phyloP scores from a whole-genome alignment of 1,284 basidiomycete genomes.

The Boletus sp. region DNA sequence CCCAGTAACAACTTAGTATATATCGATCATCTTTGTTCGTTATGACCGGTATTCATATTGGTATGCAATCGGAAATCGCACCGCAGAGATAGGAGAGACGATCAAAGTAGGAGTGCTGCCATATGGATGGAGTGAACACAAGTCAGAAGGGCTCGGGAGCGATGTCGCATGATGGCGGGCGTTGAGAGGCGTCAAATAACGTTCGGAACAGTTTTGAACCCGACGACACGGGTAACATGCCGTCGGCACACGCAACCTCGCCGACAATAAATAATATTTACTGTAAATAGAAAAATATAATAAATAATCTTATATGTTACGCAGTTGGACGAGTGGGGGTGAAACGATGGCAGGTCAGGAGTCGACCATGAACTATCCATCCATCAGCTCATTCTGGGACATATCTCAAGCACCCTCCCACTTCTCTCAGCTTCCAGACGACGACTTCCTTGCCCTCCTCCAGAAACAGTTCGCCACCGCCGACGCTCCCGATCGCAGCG shows the following conservation, averaged over 20 bases:
- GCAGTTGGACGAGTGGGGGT: too few relatives aligned
- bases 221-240: constrained; percentile 3
- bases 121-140: too few relatives aligned
- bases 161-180: neutral
- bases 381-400: constrained; percentile 57
- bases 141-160: neutral
- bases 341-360: neutral
- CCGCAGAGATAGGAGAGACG: too few relatives aligned
- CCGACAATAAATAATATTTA: constrained; percentile 2
- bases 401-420: constrained; percentile 51
- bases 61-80: too few relatives aligned
- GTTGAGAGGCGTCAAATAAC: neutral
- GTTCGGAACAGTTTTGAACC: constrained; percentile 4
- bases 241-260: constrained; percentile 8
- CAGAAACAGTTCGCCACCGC: constrained; percentile 62
- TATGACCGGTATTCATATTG: too few relatives aligned
- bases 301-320: neutral
- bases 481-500: constrained; percentile 21
- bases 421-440: constrained; percentile 65
- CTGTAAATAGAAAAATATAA: constrained; percentile 4
- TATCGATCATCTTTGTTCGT: constrained; percentile 13
- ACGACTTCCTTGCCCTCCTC: constrained; percentile 72
- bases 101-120: too few relatives aligned
- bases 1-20: constrained; percentile 10
- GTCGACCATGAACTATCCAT: constrained; percentile 26